Evolutionary conservation across 164 flowering plant genomes (phyloP), one percentile per base, ranked within the genome.

Genomic region (Nymphaea colorata): DNA sequence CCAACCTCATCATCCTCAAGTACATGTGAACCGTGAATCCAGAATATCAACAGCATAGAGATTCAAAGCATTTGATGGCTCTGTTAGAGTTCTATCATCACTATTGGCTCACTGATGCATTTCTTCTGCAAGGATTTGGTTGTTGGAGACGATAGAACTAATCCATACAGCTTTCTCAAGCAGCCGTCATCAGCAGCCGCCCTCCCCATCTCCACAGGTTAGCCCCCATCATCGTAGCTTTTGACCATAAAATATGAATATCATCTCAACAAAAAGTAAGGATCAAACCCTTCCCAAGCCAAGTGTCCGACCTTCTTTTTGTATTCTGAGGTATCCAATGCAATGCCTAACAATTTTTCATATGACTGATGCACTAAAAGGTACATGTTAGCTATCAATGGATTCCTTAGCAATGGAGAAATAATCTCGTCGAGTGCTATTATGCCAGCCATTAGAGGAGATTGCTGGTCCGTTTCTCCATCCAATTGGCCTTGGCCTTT

Each of bases 1-100:
- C 59, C 79, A 69, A 80, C 85, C 77, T 94, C 96, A 76, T 94
- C 99, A 70, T 94, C 99, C 80, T 94, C 99, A 69, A 94, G 80
- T 71, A 94, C 98, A 90, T 43, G 79, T 79, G 77, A 83, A 83
- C 99, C 99, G 91, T 62, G 81, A 44, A 72, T 81, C 86, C 53
- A 94, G 80, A 61, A 88, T 66, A 68, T 73, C 76, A 68, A 64
- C 67, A 62, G 85, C 96, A 77, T 85, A 89, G 63, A 69, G 60
- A 66, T 80, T 79, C 42, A 78, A 69, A 73, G 80, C 77, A 62
- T 87, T 82, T 36, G 66, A 77, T 70, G 69, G 73, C 64, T 43
- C 8, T 61, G 71, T 65, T 41, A 36, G n/a, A 16, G 59, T 11
- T 36, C 67, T 36, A n/a, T 18, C 15, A 12, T 47, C 61, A 15